Percentiles rank a stretch among this genome's conserved stretches.
Evolutionary conservation across 371 early-diverging fungal genomes (phyloP).

Genomic region (Encephalitozoon hellem): DNA sequence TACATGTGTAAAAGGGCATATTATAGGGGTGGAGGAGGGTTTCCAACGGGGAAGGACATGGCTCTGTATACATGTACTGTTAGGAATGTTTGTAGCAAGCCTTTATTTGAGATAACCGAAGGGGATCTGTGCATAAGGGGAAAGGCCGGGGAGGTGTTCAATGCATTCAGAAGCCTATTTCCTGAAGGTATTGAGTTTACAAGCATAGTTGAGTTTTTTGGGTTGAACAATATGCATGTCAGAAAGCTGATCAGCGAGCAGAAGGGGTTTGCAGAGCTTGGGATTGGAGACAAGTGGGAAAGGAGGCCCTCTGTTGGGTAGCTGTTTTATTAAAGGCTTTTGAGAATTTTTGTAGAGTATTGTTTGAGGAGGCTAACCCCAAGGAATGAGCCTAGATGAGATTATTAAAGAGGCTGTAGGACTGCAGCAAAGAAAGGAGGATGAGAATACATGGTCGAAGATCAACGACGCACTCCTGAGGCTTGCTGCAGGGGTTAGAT

Average conservation of each 20-base stretch:
- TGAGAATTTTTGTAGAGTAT: constrained; percentile 5
- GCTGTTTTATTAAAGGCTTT: neutral
- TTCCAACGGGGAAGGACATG: no score
- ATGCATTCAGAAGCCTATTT: neutral
- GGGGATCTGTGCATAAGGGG: constrained; percentile 4
- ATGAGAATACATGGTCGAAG: constrained; percentile 49
- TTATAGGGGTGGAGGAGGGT: neutral
- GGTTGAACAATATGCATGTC: neutral
- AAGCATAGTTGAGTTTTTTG: constrained; percentile 2
- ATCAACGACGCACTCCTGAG: constrained; percentile 23
- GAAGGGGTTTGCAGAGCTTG: neutral
- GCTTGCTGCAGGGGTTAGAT: neutral
- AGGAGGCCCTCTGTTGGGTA: neutral
- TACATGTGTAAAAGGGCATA: neutral
- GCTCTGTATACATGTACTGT: neutral
- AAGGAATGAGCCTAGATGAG: neutral
- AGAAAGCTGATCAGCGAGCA: neutral
- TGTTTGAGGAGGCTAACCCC: neutral
- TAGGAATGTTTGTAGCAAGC: constrained; percentile 11
- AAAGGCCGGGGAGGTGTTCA: neutral
- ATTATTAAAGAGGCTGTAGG: constrained; percentile 6
- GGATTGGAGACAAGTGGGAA: neutral
- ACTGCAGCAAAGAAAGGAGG: constrained; percentile 36
- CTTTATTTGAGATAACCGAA: neutral
- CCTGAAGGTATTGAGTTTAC: neutral